Base-by-base conservation (phyloP, 2,329 filamentous ascomycete species). In the Apiospora marii region DNA sequence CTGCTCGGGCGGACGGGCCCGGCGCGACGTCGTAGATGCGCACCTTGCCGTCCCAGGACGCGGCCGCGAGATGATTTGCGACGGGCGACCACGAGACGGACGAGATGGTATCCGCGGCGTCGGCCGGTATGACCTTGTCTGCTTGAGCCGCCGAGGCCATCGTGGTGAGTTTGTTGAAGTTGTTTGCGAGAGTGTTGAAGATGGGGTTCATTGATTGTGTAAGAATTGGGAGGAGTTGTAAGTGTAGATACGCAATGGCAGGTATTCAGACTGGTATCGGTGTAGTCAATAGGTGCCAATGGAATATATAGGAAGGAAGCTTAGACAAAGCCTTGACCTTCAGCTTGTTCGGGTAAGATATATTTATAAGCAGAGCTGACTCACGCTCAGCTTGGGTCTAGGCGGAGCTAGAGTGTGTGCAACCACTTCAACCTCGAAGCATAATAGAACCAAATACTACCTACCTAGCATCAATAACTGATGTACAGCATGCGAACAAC, bases 11-110 rank as follows among this genome's bases (percentile, higher is more conserved):
- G 68, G 73, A 73, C 24, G 73, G 74, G 69, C 74, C 67, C 37
- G 72, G 70, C 44, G 76, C 73, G 70, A 81, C 77, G 71, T 82
- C 78, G 77, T 82, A 83, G 76, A 83, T 74, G 53, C 81, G 81
- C 72, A 82, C 77, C 73, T 78, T 80, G 43, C 79, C 77, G 70
- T 83, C 82, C 82, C 82, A 83, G 24, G 78, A 80, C 22, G 80
- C 78, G 46, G 79, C 79, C 13, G 82, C 81, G 58, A 83, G 69
- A 71, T 81, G 77, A 67, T 81, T 75, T 37, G 77, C 73, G 46
- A 73, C 74, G 3, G 80, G 81, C 72, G 81, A 82, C 81, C 81
- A 83, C 34, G 81, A 79, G 74, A 83, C 58, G 48, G 80, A 77
- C 58, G 79, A 79, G 78, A 83, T 79, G 74, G 80, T 83, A 73